Base-by-base conservation (phyloP, 1,284 basidiomycete genomes). In the Boletus sp. region DNA sequence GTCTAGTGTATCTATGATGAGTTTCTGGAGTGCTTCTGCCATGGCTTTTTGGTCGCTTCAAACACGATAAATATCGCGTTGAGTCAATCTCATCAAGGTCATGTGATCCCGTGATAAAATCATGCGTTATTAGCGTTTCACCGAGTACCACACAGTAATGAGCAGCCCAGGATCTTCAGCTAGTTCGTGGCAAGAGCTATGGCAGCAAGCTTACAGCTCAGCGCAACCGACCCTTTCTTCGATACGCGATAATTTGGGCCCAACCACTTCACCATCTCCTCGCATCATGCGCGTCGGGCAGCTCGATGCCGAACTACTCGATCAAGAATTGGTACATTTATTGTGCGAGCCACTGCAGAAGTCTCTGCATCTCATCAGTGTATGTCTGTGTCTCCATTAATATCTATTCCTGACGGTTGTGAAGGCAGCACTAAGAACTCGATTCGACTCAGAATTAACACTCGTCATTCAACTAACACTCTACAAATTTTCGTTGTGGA, bases 301-400 rank as follows among this genome's bases (percentile, higher is more conserved):
- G 69, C 80, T 98, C 40, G 96, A 99, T 68, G 85, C 95, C 1
- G 88, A 94, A 59, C 75, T 95, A 25, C 79, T 99, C 38, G 96
- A 99, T 70, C 82, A 86, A 51, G 94, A 98, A 56, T 79, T 99
- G 14, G 81, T 88, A 16, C 78, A 84, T 22, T 73, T 97, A 52
- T 76, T 99, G 16, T 82, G 83, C 56, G 90, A 91, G 47, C 92
- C 92, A n/a, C 68, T 98, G 37, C 75, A 75, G 52, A 84, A 82
- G 53, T 82, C 92, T 1, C 66, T 97, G n/a, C 72, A 75, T 37
- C 69, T 83, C 14, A 72, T 90, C 41, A 80, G 80, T 55, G 91
- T 93, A 67, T 52, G 82, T 72, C 20, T 39, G 32, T 37, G 43
- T 45, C 38, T 44, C 26, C 32, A 29, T 37, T 41, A 12, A 26